Evolutionary conservation across 192 early-diverging fungal species (phyloP).

Genomic region (Linnemannia zychae): DNA sequence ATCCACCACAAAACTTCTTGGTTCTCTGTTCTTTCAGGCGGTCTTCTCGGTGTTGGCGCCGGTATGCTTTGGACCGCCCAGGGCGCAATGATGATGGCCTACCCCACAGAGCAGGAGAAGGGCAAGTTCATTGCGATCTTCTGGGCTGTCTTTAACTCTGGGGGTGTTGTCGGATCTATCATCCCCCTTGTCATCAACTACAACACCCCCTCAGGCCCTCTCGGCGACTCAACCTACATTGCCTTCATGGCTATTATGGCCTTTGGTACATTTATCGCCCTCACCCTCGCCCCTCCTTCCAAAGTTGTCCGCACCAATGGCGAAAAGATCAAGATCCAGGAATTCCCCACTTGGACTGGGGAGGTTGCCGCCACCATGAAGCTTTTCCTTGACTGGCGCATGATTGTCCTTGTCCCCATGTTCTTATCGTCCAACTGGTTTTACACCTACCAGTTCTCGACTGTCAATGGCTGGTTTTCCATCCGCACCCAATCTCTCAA

Average conservation of each 20-base stretch:
- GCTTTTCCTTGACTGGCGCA: constrained; percentile 71
- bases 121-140: constrained; percentile 82
- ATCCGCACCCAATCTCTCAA: constrained; percentile 76
- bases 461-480: constrained; percentile 72
- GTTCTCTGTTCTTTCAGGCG: constrained; percentile 79
- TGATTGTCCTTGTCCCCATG: constrained; percentile 54
- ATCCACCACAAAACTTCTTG: constrained; percentile 61
- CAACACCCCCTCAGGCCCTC: constrained; percentile 62
- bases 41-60: constrained; percentile 79
- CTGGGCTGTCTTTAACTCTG: constrained; percentile 85
- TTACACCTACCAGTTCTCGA: constrained; percentile 71
- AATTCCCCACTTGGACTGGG: constrained; percentile 70
- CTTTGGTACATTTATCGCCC: constrained; percentile 64
- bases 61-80: constrained; percentile 78
- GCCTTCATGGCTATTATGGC: constrained; percentile 76
- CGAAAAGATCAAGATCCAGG: constrained; percentile 68
- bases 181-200: constrained; percentile 78
- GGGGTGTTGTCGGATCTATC: constrained; percentile 81
- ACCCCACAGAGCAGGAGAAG: constrained; percentile 82
- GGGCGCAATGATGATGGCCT: constrained; percentile 85
- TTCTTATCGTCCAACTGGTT: constrained; percentile 76
- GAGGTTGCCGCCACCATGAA: constrained; percentile 61
- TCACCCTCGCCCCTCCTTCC: constrained; percentile 63
- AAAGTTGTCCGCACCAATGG: constrained; percentile 75
- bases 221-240: constrained; percentile 77